Conservation (phyloP, 2,329 filamentous ascomycete genomes). For the Fusarium musae region DNA sequence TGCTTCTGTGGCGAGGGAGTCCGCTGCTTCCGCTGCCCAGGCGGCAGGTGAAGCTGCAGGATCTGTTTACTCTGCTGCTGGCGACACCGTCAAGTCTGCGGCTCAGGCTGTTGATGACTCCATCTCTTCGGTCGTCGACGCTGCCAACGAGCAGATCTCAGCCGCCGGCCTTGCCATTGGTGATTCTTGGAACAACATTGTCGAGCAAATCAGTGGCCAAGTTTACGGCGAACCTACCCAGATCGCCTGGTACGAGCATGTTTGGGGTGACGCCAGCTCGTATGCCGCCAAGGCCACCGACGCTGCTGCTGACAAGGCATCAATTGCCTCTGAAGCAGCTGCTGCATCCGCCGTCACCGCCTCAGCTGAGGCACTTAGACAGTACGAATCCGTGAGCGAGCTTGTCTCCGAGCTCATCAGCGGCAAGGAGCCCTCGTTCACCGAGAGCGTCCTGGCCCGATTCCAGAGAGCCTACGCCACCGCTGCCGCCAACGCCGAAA, state of each 20-base stretch:
- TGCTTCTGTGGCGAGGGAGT: slow-evolving; percentile 61
- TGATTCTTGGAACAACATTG: slow-evolving; percentile 54
- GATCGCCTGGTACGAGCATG: slow-evolving; percentile 65
- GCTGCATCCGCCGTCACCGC: slow-evolving; percentile 69
- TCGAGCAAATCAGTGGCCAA: slow-evolving; percentile 74
- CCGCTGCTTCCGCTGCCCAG: slow-evolving; percentile 57
- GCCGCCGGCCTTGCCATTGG: slow-evolving; percentile 52
- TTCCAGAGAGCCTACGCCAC: slow-evolving; percentile 79
- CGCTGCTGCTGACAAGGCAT: slow-evolving; percentile 49
- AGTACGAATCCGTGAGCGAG: slow-evolving; percentile 76
- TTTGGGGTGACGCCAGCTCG: slow-evolving; percentile 60
- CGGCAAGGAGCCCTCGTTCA: slow-evolving; percentile 83
- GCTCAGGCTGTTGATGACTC: slow-evolving; percentile 53
- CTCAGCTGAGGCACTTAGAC: slow-evolving; percentile 67
- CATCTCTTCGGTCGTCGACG: slow-evolving; percentile 58
- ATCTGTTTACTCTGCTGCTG: slow-evolving; percentile 56
- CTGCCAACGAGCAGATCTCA: slow-evolving; percentile 53
- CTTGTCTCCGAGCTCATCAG: slow-evolving; percentile 80
- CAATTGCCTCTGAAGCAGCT: slow-evolving; percentile 55
- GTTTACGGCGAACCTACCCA: slow-evolving; percentile 75
- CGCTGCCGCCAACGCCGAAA: slow-evolving; percentile 66
- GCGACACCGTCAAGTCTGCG: slow-evolving; percentile 55
- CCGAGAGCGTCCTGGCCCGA: slow-evolving; percentile 79
- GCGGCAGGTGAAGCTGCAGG: slow-evolving; percentile 62
- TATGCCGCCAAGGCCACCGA: slow-evolving; percentile 71